Conservation (phyloP, 2,329 filamentous ascomycete genomes). For the Thielaviopsis musarum region DNA sequence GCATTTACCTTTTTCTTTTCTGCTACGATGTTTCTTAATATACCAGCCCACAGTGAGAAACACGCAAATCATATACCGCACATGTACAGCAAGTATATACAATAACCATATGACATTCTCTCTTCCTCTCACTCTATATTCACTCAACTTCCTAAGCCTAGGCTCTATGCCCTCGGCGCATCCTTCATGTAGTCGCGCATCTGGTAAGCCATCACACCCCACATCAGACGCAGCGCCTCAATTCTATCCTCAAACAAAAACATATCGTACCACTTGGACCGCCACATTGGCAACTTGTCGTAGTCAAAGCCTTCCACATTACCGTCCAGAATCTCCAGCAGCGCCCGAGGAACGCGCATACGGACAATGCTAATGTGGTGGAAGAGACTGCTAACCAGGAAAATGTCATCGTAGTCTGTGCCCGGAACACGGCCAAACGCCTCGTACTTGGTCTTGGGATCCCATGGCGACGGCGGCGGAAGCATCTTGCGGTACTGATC, state of each 20-base stretch:
- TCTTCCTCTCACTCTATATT: background rate
- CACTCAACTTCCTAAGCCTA: slow-evolving; percentile 2
- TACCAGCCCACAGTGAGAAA: background rate
- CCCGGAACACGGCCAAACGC: slow-evolving; percentile 35
- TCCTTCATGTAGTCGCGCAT: slow-evolving; percentile 28
- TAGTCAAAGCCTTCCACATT: slow-evolving; percentile 27
- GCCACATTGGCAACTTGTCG: slow-evolving; percentile 36
- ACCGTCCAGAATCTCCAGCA: slow-evolving; percentile 38
- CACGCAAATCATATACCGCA: background rate
- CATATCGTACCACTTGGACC: slow-evolving; percentile 45
- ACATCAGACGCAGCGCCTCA: slow-evolving; percentile 38
- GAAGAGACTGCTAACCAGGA: slow-evolving; percentile 42
- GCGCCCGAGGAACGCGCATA: slow-evolving; percentile 36
- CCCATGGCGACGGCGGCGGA: slow-evolving; percentile 41
- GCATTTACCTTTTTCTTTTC: background rate
- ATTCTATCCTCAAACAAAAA: slow-evolving; percentile 37
- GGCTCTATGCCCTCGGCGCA: slow-evolving; percentile 2
- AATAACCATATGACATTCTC: background rate
- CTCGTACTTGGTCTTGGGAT: slow-evolving; percentile 39
- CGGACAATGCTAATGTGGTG: slow-evolving; percentile 44
- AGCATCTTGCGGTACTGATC: slow-evolving; percentile 47
- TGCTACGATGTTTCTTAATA: background rate
- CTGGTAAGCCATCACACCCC: slow-evolving; percentile 42
- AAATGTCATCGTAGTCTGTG: slow-evolving; percentile 40
- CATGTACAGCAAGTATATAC: background rate